Evolutionary conservation across 2,329 filamentous ascomycete genomes (phyloP).

Genomic region (Lecanosticta acicola): DNA sequence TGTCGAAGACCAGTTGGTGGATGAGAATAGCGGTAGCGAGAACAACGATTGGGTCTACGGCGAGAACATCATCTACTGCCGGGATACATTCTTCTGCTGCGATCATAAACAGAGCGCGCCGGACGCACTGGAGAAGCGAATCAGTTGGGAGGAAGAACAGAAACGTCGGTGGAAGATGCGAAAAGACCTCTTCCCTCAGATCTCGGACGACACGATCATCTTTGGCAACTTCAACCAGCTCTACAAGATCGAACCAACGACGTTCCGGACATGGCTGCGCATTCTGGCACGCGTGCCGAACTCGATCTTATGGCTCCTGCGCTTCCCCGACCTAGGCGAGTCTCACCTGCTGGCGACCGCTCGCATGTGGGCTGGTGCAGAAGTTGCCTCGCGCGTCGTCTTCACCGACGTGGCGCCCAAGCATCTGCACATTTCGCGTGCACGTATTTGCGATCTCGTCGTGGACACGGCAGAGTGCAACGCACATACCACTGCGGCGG

Average conservation of each 20-base stretch:
- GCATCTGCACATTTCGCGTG: constrained; percentile 84
- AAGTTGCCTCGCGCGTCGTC: constrained; percentile 78
- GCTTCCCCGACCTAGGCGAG: constrained; percentile 91
- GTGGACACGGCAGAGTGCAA: constrained; percentile 98
- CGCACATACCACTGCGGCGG: constrained; percentile 92
- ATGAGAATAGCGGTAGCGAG: constrained; percentile 58
- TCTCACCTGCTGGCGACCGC: constrained; percentile 77
- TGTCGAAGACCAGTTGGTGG: constrained; percentile 60
- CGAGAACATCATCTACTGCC: constrained; percentile 92
- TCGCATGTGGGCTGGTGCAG: constrained; percentile 71
- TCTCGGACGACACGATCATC: constrained; percentile 80
- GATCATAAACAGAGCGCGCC: constrained; percentile 88
- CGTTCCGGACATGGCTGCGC: constrained; percentile 90
- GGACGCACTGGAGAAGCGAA: constrained; percentile 58
- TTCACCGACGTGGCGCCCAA: constrained; percentile 98
- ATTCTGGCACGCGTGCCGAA: constrained; percentile 82
- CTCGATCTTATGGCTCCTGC: constrained; percentile 88
- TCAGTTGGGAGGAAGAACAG: constrained; percentile 82
- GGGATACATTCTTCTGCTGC: constrained; percentile 96
- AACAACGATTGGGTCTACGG: constrained; percentile 83
- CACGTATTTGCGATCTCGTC: constrained; percentile 87
- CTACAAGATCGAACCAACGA: constrained; percentile 99
- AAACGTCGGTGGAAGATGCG: constrained; percentile 82
- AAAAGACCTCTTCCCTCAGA: constrained; percentile 78
- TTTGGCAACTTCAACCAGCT: constrained; percentile 97